Base-by-base conservation (phyloP, 768 basidiomycete species). In the Russula sp. region DNA sequence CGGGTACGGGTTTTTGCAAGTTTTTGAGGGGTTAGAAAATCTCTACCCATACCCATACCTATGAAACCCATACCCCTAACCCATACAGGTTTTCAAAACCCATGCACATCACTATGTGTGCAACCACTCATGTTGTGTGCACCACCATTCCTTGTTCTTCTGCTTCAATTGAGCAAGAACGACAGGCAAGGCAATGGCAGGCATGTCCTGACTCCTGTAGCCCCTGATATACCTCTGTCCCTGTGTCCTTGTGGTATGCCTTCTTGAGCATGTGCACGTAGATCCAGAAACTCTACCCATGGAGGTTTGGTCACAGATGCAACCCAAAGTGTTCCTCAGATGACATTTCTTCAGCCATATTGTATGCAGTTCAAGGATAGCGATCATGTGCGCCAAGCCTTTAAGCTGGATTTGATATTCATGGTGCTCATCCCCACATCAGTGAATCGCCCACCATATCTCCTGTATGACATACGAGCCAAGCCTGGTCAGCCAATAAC, bases 321-420 rank as follows among this genome's bases (percentile, higher is more conserved):
- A 94, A 94, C 53, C 78, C 75, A 6, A 85, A 78, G 32, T 92
- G 84, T 73, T 98, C 97, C 66, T 97, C 94, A 50, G 84, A 79
- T 30, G 87, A 80, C 94, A 98, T 97, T 67, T 88, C 85, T 90
- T 87, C 69, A 99, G 88, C 44, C 94, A 88, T 28, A 80, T 81
- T 62, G 85, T 83, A 63, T 98, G 81, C 2, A 94, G 95, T 72
- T 98, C 94, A 62, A 99, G 83, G 49, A 96, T 77, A 2, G 91
- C 85, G 71, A 98, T 96, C 16, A 94, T 97, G 49, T 94, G 87
- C 10, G 85, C 78, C 69, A 98, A 85, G n/a, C 89, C 92, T 72
- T 97, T 94, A 48, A 99, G 84, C 70, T 95, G 91, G 64, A 95
- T 94, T 70, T 97, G 94, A 73, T 93, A 98, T 75, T 98, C 96